Base-by-base conservation (phyloP, 108 stramenopile genomes). In the Discostella stelligeroides region DNA sequence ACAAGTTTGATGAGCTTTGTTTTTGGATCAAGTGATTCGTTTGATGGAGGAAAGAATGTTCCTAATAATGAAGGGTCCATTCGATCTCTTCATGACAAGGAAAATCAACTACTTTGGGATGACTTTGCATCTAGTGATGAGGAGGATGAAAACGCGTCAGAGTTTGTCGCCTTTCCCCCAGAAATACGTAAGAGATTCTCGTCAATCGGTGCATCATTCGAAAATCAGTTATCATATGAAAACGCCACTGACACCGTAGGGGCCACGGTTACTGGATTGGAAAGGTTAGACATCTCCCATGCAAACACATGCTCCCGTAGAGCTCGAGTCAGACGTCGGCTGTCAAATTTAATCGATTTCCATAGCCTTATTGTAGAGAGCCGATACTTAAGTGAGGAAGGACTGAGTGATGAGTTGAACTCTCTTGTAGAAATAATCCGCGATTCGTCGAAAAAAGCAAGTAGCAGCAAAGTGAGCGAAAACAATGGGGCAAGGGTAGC, bases 251-350 rank as follows among this genome's bases (percentile, higher is more conserved):
- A 68, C 9, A 58, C 53, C 24, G 56, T 73, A 47, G 83, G 87
- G 27, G 83, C 79, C 63, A 86, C 85, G 17, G 84, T 94, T 0
- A 94, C 92, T 21, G 92, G 92, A 9, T 73, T 94, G 29, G 92
- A 94, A 79, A 68, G 87, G 39, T 68, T 81, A n/a, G 90, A 90
- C 48, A 81, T 85, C 46, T 69, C 76, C 0, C 63, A 74, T n/a
- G 45, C 64, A 34, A 60, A 63, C 57, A 57, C 61, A 28, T 30
- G 77, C 0, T 84, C 90, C 18, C 76, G 76, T n/a, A 71, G 90
- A 20, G 83, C 88, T 15, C 72, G 90, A 65, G 88, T 88, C 0
- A 82, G 92, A 64, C 84, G 76, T 43, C 85, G 92, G 21, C 72
- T 94, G 17, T 48, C 76, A n/a, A 74, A 75, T 17, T 63, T 79